phyloP scores from a whole-genome alignment of 805 yeast species.

The Kazachstania bromeliacearum region DNA sequence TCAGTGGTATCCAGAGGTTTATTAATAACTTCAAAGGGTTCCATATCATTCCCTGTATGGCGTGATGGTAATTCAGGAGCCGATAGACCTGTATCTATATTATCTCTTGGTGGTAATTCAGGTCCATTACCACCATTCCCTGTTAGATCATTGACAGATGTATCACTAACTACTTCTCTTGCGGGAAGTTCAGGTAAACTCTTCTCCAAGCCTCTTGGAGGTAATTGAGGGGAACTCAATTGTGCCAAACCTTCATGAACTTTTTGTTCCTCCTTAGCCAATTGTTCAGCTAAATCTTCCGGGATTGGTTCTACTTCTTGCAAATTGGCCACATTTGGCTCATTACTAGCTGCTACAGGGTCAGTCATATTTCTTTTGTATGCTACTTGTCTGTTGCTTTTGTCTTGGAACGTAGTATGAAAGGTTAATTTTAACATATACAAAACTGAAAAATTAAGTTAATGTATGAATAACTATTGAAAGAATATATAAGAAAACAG shows the following conservation, averaged over 20 bases:
- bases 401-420: no score
- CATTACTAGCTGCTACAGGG: not conserved
- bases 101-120: constrained; percentile 3
- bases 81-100: no score
- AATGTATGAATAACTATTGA: no score
- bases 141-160: no score
- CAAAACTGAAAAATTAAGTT: no score
- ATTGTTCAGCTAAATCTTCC: not conserved
- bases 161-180: no score
- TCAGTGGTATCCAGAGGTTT: constrained; percentile 1
- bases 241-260: not conserved
- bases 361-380: not conserved
- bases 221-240: constrained; percentile 1
- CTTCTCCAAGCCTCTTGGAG: constrained; percentile 1
- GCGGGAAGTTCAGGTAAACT: no score
- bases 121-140: not conserved
- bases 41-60: not conserved
- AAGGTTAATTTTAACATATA: no score
- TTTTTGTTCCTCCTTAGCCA: not conserved
- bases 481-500: no score
- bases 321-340: not conserved
- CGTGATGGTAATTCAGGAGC: not conserved
- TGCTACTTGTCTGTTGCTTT: not conserved
- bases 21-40: not conserved
- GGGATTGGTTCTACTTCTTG: not conserved